Evolutionary conservation across 2,329 filamentous ascomycete species (phyloP).

Genomic region (Alternaria triticimaculans): DNA sequence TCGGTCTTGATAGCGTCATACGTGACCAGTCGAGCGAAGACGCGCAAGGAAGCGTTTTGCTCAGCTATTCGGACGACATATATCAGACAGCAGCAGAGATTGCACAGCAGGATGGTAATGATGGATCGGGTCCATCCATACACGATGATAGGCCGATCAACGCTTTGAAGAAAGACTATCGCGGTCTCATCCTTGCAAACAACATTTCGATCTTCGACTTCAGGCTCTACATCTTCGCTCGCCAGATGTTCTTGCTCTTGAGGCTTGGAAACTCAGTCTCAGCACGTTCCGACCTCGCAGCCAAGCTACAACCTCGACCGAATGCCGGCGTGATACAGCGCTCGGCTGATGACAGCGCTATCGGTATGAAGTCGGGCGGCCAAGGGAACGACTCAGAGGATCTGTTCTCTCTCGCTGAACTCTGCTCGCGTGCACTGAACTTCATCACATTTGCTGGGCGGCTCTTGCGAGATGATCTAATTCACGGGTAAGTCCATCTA

Average conservation of each 20-base stretch:
- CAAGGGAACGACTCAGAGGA: slow-evolving; percentile 70
- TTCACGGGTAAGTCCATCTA: slow-evolving; percentile 59
- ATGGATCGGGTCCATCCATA: slow-evolving; percentile 21
- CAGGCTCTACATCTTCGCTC: slow-evolving; percentile 87
- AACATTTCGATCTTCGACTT: slow-evolving; percentile 98
- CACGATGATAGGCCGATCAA: slow-evolving; percentile 48
- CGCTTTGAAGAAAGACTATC: slow-evolving; percentile 73
- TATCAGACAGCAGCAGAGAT: slow-evolving; percentile 55
- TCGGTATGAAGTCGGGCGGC: slow-evolving; percentile 33
- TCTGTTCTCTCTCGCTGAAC: slow-evolving; percentile 79
- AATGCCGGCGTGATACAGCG: slow-evolving; percentile 32
- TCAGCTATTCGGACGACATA: slow-evolving; percentile 76
- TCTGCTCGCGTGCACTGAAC: slow-evolving; percentile 80
- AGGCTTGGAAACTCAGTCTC: slow-evolving; percentile 73
- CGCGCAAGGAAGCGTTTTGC: slow-evolving; percentile 74
- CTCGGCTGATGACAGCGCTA: slow-evolving; percentile 40
- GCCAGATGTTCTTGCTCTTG: slow-evolving; percentile 82
- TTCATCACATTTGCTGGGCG: slow-evolving; percentile 84
- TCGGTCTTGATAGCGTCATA: slow-evolving; percentile 83
- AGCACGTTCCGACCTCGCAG: slow-evolving; percentile 50
- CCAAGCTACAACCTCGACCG: slow-evolving; percentile 43
- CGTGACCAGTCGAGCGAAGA: slow-evolving; percentile 71
- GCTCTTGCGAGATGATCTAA: slow-evolving; percentile 79
- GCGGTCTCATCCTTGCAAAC: slow-evolving; percentile 90
- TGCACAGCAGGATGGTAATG: slow-evolving; percentile 25